Evolutionary conservation across 441 rosid species (phyloP).

Genomic region (Erodium moschatum): DNA sequence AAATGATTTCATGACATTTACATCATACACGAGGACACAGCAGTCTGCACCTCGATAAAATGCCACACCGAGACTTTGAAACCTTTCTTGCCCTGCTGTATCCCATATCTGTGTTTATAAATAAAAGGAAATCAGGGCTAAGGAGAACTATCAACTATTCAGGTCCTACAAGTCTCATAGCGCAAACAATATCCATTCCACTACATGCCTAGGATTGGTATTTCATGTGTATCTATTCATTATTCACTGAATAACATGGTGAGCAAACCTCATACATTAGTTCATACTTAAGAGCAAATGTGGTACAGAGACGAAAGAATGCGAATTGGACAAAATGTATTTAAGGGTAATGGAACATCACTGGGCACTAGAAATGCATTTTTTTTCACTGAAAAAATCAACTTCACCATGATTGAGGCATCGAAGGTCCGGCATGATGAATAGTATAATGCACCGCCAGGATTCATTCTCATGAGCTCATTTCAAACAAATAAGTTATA

Average conservation of each 20-base stretch:
- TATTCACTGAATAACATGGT: not conserved
- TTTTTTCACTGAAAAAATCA: too few relatives aligned
- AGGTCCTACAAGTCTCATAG: not conserved
- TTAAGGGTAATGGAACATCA: not conserved
- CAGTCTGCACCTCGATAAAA: constrained; percentile 67
- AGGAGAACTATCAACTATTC: not conserved
- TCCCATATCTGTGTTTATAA: constrained; percentile 55
- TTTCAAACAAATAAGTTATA: too few relatives aligned
- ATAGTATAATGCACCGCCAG: too few relatives aligned
- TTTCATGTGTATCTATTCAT: not conserved
- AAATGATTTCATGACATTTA: constrained; percentile 72
- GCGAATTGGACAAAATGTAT: not conserved
- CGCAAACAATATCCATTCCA: not conserved
- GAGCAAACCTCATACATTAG: not conserved
- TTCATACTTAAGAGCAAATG: not conserved
- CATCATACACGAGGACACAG: constrained; percentile 44
- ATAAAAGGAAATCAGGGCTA: not conserved
- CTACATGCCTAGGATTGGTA: not conserved
- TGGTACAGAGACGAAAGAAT: not conserved
- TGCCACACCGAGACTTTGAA: constrained; percentile 68
- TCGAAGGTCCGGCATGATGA: too few relatives aligned
- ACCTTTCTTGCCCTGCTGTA: constrained; percentile 64
- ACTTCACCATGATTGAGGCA: too few relatives aligned
- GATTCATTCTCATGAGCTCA: too few relatives aligned
- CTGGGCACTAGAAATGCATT: too few relatives aligned